Percentiles rank a stretch among this genome's conserved stretches.
phyloP scores from a whole-genome alignment of 305 asterid genomes.

The Fraxinus velutina region DNA sequence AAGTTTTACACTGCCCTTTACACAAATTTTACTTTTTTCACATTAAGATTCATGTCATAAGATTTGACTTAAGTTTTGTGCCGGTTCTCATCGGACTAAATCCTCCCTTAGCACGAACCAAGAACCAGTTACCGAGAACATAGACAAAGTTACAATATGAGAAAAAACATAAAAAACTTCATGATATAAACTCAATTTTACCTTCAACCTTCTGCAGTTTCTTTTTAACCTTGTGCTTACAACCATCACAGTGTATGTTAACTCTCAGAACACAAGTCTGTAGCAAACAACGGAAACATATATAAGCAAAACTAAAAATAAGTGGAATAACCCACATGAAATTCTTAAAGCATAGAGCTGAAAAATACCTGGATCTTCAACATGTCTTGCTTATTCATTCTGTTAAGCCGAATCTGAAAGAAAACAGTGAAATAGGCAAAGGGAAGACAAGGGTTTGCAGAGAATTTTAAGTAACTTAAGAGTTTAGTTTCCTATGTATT shows the following conservation, averaged over 20 bases:
- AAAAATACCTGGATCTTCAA: conserved; percentile 57
- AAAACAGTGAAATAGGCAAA: background rate
- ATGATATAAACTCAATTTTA: background rate
- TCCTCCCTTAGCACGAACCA: background rate
- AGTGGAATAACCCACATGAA: background rate
- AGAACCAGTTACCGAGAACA: background rate
- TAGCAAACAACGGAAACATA: conserved; percentile 6
- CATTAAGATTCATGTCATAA: background rate
- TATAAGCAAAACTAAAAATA: background rate
- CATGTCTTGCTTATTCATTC: conserved; percentile 60
- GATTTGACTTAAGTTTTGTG: background rate
- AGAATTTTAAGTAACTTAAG: background rate
- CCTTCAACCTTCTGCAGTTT: conserved; percentile 62
- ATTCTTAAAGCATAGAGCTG: background rate
- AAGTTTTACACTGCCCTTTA: background rate
- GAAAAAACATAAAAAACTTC: background rate
- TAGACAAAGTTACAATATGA: background rate
- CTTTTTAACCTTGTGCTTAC: conserved; percentile 63
- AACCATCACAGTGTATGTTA: conserved; percentile 72
- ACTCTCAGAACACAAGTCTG: conserved; percentile 63
- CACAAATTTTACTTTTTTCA: background rate
- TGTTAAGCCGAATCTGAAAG: background rate
- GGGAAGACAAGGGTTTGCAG: background rate
- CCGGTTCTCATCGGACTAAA: background rate
- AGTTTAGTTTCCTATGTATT: background rate